Conservation (phyloP, 306 rosid genomes). For the Astragalus membranaceus region DNA sequence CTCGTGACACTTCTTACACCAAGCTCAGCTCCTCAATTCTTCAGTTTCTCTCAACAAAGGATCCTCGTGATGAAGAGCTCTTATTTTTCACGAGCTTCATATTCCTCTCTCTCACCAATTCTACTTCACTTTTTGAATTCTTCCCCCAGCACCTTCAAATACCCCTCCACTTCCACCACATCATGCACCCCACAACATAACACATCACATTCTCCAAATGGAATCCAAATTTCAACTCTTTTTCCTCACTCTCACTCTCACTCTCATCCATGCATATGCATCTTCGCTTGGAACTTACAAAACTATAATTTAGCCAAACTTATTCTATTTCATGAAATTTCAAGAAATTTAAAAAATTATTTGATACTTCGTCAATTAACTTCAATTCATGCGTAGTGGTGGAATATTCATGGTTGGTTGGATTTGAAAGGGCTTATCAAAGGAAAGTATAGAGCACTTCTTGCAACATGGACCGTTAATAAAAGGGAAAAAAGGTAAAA, state of each 20-base stretch:
- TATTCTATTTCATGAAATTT: too few species aligned
- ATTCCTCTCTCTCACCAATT: slow-evolving; percentile 32
- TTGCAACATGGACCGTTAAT: too few species aligned
- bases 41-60: slow-evolving; percentile 42
- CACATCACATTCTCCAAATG: slow-evolving; percentile 35
- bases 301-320: too few species aligned
- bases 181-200: slow-evolving; percentile 37
- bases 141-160: slow-evolving; percentile 51
- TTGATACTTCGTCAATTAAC: too few species aligned
- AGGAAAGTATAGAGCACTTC: too few species aligned
- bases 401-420: too few species aligned
- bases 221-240: slow-evolving; percentile 36
- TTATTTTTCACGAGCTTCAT: slow-evolving; percentile 77
- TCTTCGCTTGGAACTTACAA: slow-evolving; percentile 64
- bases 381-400: too few species aligned
- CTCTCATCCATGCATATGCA: slow-evolving; percentile 44
- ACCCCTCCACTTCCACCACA: slow-evolving; percentile 38
- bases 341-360: too few species aligned
- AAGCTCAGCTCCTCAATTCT: slow-evolving; percentile 23
- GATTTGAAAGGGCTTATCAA: too few species aligned
- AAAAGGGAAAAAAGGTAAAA: too few species aligned
- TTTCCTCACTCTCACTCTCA: slow-evolving; percentile 27
- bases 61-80: slow-evolving; percentile 99
- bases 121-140: slow-evolving; percentile 31
- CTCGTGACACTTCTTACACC: slow-evolving; percentile 61